These are phyloP conservation scores for Aegilops speltoides DNA, from an alignment of 176 grass and related monocot species.

Conservation along the genomic window DNA sequence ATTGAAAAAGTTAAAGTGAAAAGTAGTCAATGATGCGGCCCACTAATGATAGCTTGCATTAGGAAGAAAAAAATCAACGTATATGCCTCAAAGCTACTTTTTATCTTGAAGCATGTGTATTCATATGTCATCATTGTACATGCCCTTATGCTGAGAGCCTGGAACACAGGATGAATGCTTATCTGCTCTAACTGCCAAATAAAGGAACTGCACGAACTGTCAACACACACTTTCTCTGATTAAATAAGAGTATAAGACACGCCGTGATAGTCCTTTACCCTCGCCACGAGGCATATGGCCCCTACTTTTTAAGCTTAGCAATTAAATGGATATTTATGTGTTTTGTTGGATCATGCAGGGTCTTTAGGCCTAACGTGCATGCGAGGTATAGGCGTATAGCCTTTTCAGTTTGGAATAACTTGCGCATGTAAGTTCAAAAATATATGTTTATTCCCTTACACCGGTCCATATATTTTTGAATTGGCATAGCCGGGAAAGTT, in stretches of 20 bases:
- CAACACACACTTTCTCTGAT: background rate
- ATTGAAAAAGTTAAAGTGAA: too few relatives aligned
- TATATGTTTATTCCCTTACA: conserved; percentile 12
- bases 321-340: background rate
- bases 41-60: too few relatives aligned
- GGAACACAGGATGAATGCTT: too few relatives aligned
- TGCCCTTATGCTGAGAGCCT: too few relatives aligned
- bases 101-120: too few relatives aligned
- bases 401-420: conserved; percentile 25
- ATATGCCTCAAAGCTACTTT: too few relatives aligned
- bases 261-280: background rate
- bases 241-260: background rate
- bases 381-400: conserved; percentile 23
- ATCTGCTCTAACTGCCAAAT: too few relatives aligned
- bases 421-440: background rate
- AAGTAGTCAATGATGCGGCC: too few relatives aligned
- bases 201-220: background rate
- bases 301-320: conserved; percentile 3
- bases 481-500: background rate
- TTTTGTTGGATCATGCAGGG: conserved; percentile 14
- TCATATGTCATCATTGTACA: too few relatives aligned
- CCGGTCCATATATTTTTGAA: background rate
- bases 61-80: too few relatives aligned
- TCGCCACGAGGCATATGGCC: background rate
- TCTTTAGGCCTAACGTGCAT: background rate